Evolutionary conservation across 495 filamentous ascomycete species (phyloP).

Genomic region (Talaromyces adpressus): DNA sequence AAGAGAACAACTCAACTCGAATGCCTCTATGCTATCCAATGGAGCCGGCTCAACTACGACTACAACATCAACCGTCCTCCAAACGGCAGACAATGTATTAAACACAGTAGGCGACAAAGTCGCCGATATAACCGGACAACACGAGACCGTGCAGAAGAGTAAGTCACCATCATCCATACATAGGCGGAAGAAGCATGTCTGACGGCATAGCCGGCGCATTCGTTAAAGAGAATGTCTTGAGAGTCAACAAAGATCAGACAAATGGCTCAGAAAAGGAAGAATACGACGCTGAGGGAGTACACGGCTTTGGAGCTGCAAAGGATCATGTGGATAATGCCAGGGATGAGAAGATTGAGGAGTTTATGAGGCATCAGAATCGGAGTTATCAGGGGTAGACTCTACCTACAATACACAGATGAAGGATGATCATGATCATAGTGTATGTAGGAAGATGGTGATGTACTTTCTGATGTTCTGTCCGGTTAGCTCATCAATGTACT

Average conservation of each 20-base stretch:
- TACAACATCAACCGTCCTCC: neutral
- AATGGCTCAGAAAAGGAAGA: neutral
- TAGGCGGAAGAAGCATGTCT: neutral
- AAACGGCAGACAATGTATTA: neutral
- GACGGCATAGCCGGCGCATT: neutral
- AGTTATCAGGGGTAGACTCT: slow-evolving; percentile 12
- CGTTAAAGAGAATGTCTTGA: neutral
- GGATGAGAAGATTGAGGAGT: slow-evolving; percentile 25
- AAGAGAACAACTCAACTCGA: neutral
- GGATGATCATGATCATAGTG: neutral
- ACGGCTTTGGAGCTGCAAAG: slow-evolving; percentile 10
- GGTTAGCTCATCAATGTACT: neutral
- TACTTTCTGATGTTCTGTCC: neutral
- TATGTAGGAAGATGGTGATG: neutral
- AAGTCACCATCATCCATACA: neutral
- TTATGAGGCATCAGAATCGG: slow-evolving; percentile 22
- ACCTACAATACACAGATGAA: neutral
- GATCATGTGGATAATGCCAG: slow-evolving; percentile 22
- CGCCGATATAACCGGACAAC: neutral
- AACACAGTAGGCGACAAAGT: slow-evolving; percentile 1
- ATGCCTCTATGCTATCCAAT: neutral
- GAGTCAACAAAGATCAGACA: neutral
- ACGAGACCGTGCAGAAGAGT: neutral
- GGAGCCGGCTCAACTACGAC: neutral
- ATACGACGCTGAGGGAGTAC: neutral